Conservation (phyloP, 345 rosid species). For the Durio zibethinus region DNA sequence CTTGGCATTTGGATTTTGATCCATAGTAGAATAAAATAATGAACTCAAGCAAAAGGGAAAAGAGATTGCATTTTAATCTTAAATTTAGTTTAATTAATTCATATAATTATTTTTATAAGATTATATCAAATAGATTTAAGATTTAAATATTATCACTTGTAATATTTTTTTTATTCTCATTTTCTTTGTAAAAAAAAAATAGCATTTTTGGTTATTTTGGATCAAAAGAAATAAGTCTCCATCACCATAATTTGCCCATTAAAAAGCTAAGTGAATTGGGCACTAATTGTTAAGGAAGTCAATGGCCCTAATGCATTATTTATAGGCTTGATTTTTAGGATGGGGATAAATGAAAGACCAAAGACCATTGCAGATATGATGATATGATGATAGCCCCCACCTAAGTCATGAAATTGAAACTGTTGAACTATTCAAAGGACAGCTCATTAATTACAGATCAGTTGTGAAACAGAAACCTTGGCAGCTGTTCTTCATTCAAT, state of each 20-base stretch:
- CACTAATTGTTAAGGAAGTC: conserved; percentile 24
- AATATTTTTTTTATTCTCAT: no score
- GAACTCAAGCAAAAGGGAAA: background rate
- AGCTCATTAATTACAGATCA: background rate
- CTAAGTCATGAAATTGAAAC: background rate
- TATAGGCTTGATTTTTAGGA: conserved; percentile 19
- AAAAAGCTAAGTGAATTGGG: conserved; percentile 26
- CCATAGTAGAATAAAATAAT: background rate
- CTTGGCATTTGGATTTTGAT: background rate
- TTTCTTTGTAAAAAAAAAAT: no score
- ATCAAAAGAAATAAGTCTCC: background rate
- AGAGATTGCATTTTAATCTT: no score
- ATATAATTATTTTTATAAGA: no score
- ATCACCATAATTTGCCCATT: conserved; percentile 27
- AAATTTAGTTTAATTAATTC: no score
- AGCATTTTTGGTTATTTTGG: background rate
- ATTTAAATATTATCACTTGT: no score
- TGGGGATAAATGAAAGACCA: conserved; percentile 13
- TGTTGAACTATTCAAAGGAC: background rate
- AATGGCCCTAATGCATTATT: conserved; percentile 22
- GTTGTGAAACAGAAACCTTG: background rate
- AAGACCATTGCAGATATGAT: conserved; percentile 2
- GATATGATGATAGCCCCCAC: conserved; percentile 14
- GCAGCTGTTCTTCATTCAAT: background rate
- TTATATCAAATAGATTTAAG: no score